Evolutionary conservation across 129 eudicot genomes (phyloP), one percentile per base, ranked within the genome.

Genomic region (Calendula officinalis): DNA sequence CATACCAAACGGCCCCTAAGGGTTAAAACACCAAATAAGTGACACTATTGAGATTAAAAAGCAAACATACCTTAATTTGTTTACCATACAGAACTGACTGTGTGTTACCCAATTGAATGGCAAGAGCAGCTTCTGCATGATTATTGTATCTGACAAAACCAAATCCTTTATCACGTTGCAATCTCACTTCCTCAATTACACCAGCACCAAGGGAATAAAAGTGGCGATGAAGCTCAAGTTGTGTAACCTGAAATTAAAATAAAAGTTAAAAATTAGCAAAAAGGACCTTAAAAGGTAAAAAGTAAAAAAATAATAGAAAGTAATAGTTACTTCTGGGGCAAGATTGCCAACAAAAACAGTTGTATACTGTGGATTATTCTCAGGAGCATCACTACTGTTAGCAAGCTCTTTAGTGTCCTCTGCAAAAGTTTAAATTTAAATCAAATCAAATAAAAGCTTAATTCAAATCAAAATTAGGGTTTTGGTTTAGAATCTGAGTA

Each of bases 281-380:
- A 15, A 3, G 9, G 59, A 14, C 36, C 10, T 16, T 35, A 16
- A 49, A 49, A 22, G 2, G 30, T 40, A 48, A 50, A 7, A 27
- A 16, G 7, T 36, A 7, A 30, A 16, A 8, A 49, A 5, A 34
- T 3, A 5, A 11, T 49, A 65, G 39, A 37, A 65, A 50, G 36
- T 15, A 10, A 15, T 11, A 38, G 80, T 77, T 77, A 78, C 97
- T 87, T 91, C 95, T 37, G 94, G 90, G 48, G 97, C 82, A 73
- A 91, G 90, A 71, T 91, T 91, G 70, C 97, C 95, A 30, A 87
- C 95, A 66, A 84, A 91, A 10, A 91, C 97, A 55, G 97, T 87
- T 12, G 94, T 91, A 70, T 75, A 90, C 62, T 86, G 92, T 39
- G 87, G 91, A 55, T 90, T 86, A 70, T 84, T 84, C 70, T 90